Percentiles rank a stretch among this genome's conserved stretches.
Evolutionary conservation across 495 filamentous ascomycete species (phyloP).

Genomic region (Cryomyces minteri): DNA sequence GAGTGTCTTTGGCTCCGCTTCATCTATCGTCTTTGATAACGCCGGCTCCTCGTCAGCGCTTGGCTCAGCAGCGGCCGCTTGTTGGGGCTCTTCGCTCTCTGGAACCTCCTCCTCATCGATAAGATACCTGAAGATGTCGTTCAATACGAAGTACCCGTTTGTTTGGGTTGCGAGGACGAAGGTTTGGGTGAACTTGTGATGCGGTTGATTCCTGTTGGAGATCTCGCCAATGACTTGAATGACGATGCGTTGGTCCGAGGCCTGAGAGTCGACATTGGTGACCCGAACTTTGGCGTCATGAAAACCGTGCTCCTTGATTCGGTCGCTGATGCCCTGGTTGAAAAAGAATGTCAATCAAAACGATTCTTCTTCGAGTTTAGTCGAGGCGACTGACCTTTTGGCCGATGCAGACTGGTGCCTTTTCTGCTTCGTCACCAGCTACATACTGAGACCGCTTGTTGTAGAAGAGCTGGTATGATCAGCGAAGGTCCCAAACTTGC

Average conservation of each 20-base stretch:
- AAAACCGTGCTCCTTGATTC: conserved; percentile 80
- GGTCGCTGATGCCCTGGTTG: conserved; percentile 70
- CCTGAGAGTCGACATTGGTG: conserved; percentile 92
- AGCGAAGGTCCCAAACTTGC: not conserved
- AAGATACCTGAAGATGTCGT: conserved; percentile 92
- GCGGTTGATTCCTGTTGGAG: conserved; percentile 75
- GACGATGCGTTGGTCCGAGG: conserved; percentile 77
- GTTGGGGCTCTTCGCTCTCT: conserved; percentile 23
- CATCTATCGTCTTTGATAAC: conserved; percentile 7
- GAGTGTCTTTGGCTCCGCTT: conserved; percentile 13
- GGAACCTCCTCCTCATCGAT: conserved; percentile 52
- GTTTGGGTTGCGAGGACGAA: conserved; percentile 93
- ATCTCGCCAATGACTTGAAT: conserved; percentile 97
- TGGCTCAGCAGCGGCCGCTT: conserved; percentile 18
- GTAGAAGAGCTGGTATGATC: conserved; percentile 24
- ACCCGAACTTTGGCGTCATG: conserved; percentile 98
- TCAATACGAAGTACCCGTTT: conserved; percentile 94
- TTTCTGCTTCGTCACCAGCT: conserved; percentile 56
- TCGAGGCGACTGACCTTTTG: conserved; percentile 45
- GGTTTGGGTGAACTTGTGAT: conserved; percentile 94
- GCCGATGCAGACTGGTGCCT: conserved; percentile 64
- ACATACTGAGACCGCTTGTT: conserved; percentile 28
- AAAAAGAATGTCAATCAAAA: not conserved
- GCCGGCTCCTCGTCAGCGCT: conserved; percentile 18
- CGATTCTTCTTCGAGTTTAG: not conserved